Percentiles rank a stretch among this genome's conserved stretches.
phyloP scores from a whole-genome alignment of 2,329 filamentous ascomycete genomes.

The Pseudogymnoascus destructans region DNA sequence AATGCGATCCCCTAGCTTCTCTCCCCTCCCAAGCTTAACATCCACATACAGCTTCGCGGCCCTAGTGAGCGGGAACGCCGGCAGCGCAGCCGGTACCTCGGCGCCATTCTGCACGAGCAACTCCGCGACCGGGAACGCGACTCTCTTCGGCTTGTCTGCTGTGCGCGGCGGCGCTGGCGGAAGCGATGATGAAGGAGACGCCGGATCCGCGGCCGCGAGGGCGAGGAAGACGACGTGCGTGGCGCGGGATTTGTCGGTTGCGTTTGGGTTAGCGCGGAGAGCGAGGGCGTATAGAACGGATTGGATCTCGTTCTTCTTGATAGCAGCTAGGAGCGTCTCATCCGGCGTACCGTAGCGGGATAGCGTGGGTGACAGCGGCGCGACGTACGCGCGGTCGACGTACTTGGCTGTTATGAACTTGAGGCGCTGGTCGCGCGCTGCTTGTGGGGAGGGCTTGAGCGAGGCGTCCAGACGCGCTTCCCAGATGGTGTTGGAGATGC shows the following conservation, averaged over 20 bases:
- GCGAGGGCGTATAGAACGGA: constrained; percentile 85
- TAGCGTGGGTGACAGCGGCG: constrained; percentile 60
- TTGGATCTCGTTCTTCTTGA: constrained; percentile 93
- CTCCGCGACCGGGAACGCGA: constrained; percentile 80
- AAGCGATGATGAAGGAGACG: constrained; percentile 44
- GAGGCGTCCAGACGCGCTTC: constrained; percentile 68
- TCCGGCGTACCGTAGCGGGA: constrained; percentile 69
- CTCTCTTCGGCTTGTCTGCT: constrained; percentile 34
- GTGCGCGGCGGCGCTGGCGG: constrained; percentile 30
- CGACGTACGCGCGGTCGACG: constrained; percentile 68
- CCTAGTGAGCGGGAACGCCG: constrained; percentile 71
- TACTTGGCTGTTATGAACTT: constrained; percentile 95
- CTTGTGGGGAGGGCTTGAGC: constrained; percentile 60
- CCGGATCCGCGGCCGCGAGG: constrained; percentile 82
- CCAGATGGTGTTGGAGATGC: constrained; percentile 94
- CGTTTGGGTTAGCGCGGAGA: constrained; percentile 75
- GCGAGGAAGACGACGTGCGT: constrained; percentile 87
- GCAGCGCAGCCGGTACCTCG: constrained; percentile 61
- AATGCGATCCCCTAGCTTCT: background rate
- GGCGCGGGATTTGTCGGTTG: constrained; percentile 69
- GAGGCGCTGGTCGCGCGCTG: constrained; percentile 80
- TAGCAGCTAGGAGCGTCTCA: constrained; percentile 78
- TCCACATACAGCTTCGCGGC: constrained; percentile 77
- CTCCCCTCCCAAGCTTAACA: constrained; percentile 46
- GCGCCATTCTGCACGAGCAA: constrained; percentile 87